Base-by-base conservation (phyloP, 305 asterid species). In the Rubia peregrina region DNA sequence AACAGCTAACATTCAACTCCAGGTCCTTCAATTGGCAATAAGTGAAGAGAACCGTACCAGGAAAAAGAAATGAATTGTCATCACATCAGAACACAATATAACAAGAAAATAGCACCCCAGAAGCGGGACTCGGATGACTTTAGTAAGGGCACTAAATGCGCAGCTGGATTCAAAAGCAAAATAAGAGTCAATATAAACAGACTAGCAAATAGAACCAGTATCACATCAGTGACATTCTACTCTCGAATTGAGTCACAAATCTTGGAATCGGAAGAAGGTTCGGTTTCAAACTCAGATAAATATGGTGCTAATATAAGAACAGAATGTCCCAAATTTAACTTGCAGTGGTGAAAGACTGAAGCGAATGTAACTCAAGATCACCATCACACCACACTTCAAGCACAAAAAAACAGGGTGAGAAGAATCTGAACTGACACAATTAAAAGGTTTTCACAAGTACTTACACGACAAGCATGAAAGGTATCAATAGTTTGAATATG, bases 61-160 rank as follows among this genome's bases (percentile, higher is more conserved):
- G 91, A 91, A 93, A 86, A 93, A 93, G 95, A 93, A 91, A 84
- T 93, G 98, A 69, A 91, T 80, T 26, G 98, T 91, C 98, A 94
- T 94, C 68, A 94, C 91, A 62, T 94, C 98, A 17, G 98, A 94
- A 76, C 97, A 94, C 64, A 91, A 80, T 73, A 93, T 91, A 76
- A 93, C 98, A 4, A 93, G 91, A 75, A 93, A 93, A 80, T 93
- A 93, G 87, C 96, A 93, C 66, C 98, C 97, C 87, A 89, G 16
- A 46, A 88, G 78, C 12, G 97, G 95, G 78, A 89, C 83, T 77
- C 80, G 78, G 33, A 89, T 75, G 85, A 91, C 76, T 80, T 80
- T 87, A 59, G 97, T 89, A 19, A 94, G 82, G 53, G 97, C 93
- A 72, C 95, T 89, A 72, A 93, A 89, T 4, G 88, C 81, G 79